Percentiles rank a stretch among this genome's conserved stretches.
These are phyloP conservation scores for Pseudogymnoascus sp. DNA, from an alignment of 2,329 filamentous ascomycete genomes.

Conservation along the genomic window DNA sequence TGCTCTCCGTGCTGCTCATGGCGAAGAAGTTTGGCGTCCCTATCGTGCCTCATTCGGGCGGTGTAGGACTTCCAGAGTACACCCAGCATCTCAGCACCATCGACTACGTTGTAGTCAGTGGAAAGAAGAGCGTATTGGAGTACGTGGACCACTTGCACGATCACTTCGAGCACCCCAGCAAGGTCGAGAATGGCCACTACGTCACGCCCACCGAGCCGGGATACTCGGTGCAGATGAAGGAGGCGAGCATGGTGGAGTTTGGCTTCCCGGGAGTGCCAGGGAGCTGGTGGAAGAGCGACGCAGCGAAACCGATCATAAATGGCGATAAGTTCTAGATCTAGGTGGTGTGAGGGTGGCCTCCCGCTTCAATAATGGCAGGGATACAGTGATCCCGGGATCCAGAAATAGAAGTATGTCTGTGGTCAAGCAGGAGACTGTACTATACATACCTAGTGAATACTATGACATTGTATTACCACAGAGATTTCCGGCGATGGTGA, in stretches of 20 bases:
- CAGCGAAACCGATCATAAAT: conserved; percentile 28
- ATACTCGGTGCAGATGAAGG: conserved; percentile 91
- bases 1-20: conserved; percentile 67
- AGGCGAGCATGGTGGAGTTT: conserved; percentile 74
- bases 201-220: conserved; percentile 75
- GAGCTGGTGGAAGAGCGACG: conserved; percentile 79
- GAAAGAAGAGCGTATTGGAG: conserved; percentile 75
- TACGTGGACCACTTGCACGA: conserved; percentile 92
- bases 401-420: conserved; percentile 6
- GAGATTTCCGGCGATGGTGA: neutral
- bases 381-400: neutral
- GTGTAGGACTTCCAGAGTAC: conserved; percentile 87
- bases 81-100: conserved; percentile 89
- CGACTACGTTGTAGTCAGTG: conserved; percentile 81
- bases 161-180: conserved; percentile 77
- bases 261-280: conserved; percentile 69
- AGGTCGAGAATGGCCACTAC: conserved; percentile 80
- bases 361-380: neutral
- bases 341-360: neutral
- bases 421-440: neutral
- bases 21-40: conserved; percentile 55
- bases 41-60: conserved; percentile 82
- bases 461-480: conserved; percentile 3
- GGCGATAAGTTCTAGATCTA: conserved; percentile 26
- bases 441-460: conserved; percentile 2